Evolutionary conservation across 2,329 filamentous ascomycete species (phyloP).

Genomic region (Sordariomycetes sp.): DNA sequence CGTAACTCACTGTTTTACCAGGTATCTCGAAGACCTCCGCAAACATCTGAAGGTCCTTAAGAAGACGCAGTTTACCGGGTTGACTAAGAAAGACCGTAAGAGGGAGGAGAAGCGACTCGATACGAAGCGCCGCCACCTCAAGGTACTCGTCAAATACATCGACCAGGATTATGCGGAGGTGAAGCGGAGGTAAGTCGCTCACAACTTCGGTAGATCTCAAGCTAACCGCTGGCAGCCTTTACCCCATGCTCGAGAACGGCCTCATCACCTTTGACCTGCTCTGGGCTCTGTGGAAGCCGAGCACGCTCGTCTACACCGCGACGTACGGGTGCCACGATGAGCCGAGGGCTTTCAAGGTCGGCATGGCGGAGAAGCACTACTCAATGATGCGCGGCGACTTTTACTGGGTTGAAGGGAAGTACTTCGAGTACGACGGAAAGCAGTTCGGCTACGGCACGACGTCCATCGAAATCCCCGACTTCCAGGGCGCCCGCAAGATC

Average conservation of each 20-base stretch:
- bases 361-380: conserved; percentile 59
- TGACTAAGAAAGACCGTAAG: conserved; percentile 42
- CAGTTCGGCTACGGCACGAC: conserved; percentile 67
- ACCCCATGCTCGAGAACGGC: conserved; percentile 69
- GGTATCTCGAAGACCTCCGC: conserved; percentile 71
- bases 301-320: conserved; percentile 65
- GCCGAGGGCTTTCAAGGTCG: conserved; percentile 73
- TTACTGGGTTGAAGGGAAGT: conserved; percentile 68
- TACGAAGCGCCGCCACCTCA: conserved; percentile 54
- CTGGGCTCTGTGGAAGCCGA: conserved; percentile 84
- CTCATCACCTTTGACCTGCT: conserved; percentile 82
- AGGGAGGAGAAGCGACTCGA: conserved; percentile 48
- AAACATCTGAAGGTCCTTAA: conserved; percentile 53
- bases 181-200: conserved; percentile 44
- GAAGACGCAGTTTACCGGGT: conserved; percentile 34
- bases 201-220: neutral
- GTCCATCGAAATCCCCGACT: conserved; percentile 58
- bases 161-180: conserved; percentile 69
- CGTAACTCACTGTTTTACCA: conserved; percentile 14
- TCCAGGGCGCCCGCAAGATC: conserved; percentile 76
- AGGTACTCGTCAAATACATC: conserved; percentile 65
- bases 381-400: conserved; percentile 62
- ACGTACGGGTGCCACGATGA: conserved; percentile 71
- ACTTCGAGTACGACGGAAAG: conserved; percentile 84
- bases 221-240: conserved; percentile 38